These are phyloP conservation scores for Anthracocystis walkeri DNA, from an alignment of 1,284 basidiomycete species.

Conservation along the genomic window DNA sequence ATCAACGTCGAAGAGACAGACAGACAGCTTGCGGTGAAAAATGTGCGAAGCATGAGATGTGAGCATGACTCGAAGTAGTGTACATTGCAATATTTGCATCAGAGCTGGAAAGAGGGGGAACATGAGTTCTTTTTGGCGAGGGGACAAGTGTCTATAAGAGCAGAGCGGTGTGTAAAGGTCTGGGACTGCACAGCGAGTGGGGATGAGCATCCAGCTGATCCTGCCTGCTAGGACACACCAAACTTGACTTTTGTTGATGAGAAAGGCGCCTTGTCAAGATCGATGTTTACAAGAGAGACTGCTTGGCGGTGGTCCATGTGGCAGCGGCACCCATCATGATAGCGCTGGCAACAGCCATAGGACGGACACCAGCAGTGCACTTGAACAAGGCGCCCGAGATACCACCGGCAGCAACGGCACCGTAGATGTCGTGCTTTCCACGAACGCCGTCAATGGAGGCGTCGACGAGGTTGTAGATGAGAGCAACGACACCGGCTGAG, in stretches of 20 bases:
- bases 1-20: background rate
- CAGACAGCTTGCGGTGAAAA: background rate
- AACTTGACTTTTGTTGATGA: too few relatives aligned
- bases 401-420: slow-evolving; percentile 91
- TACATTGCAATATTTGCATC: slow-evolving; percentile 30
- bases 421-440: slow-evolving; percentile 89
- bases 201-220: too few relatives aligned
- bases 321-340: slow-evolving; percentile 89
- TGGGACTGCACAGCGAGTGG: too few relatives aligned
- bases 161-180: slow-evolving; percentile 34
- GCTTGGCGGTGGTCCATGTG: slow-evolving; percentile 77
- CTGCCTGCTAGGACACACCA: too few relatives aligned
- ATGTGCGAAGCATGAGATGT: slow-evolving; percentile 2
- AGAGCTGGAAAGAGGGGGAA: background rate
- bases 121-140: slow-evolving; percentile 3
- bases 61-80: slow-evolving; percentile 33
- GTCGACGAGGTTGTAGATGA: slow-evolving; percentile 96
- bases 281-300: slow-evolving; percentile 35
- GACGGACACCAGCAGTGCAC: slow-evolving; percentile 90
- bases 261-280: background rate
- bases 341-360: slow-evolving; percentile 86
- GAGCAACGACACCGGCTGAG: slow-evolving; percentile 94
- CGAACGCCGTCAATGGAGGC: slow-evolving; percentile 89
- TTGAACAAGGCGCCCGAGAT: slow-evolving; percentile 92
- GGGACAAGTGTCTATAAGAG: slow-evolving; percentile 18